These are phyloP conservation scores for Zangia roseola DNA, from an alignment of 768 basidiomycete genomes.

Conservation along the genomic window DNA sequence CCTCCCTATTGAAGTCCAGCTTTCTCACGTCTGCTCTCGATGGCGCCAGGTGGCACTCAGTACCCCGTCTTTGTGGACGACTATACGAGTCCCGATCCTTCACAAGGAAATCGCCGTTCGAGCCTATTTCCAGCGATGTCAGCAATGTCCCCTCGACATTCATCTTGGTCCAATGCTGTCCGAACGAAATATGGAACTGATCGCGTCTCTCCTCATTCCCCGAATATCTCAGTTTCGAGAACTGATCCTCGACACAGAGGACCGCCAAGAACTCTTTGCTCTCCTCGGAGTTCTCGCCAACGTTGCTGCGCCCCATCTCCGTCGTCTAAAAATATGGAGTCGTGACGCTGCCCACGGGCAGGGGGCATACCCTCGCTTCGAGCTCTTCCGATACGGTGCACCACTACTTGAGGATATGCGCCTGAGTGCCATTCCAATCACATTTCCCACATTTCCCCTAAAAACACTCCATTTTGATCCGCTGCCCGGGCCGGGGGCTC, in stretches of 20 bases:
- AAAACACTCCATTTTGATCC: conserved; percentile 37
- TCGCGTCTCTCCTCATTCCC: conserved; percentile 27
- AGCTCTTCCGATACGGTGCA: conserved; percentile 33
- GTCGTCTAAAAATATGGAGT: conserved; percentile 31
- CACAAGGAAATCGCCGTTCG: conserved; percentile 27
- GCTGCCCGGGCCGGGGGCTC: conserved; percentile 27
- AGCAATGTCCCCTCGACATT: conserved; percentile 31
- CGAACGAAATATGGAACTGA: conserved; percentile 23
- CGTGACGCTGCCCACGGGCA: conserved; percentile 23
- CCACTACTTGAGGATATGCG: conserved; percentile 32
- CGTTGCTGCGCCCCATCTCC: conserved; percentile 25
- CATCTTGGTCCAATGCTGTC: conserved; percentile 31
- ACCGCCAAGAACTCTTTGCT: conserved; percentile 29
- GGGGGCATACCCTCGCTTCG: conserved; percentile 27
- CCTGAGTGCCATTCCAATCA: conserved; percentile 33
- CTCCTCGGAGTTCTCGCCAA: conserved; percentile 24
- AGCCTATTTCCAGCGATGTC: conserved; percentile 32
- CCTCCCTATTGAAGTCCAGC: conserved; percentile 33
- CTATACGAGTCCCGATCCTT: conserved; percentile 33
- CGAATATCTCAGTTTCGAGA: conserved; percentile 33
- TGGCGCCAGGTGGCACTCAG: conserved; percentile 37
- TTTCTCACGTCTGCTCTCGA: conserved; percentile 35
- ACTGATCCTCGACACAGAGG: conserved; percentile 30
- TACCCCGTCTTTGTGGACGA: conserved; percentile 36
- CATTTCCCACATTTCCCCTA: conserved; percentile 26